Conservation (phyloP, 768 basidiomycete species). For the Psilocybe cubensis region DNA sequence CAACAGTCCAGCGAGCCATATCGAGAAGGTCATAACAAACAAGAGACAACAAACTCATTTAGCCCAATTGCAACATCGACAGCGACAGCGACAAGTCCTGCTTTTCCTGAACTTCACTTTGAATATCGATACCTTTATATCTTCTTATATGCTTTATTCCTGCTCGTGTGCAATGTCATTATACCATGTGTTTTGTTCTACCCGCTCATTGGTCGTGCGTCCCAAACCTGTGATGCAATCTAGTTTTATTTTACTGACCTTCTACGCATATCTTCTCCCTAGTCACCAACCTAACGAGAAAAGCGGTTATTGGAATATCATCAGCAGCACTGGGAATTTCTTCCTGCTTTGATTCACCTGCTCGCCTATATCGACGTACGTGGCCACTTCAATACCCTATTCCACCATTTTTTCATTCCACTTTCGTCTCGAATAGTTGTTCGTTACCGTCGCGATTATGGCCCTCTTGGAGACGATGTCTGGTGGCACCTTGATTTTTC, state of each 20-base stretch:
- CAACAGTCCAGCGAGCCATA: too few relatives aligned
- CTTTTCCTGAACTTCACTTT: slow-evolving; percentile 22
- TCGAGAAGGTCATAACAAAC: slow-evolving; percentile 3
- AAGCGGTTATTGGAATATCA: slow-evolving; percentile 31
- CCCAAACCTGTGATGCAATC: not conserved
- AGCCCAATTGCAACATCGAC: not conserved
- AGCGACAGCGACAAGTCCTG: slow-evolving; percentile 7
- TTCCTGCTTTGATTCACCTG: slow-evolving; percentile 33
- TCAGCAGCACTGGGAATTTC: slow-evolving; percentile 33
- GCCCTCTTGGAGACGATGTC: slow-evolving; percentile 28
- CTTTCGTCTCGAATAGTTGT: slow-evolving; percentile 20
- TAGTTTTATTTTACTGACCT: not conserved
- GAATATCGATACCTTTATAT: slow-evolving; percentile 21
- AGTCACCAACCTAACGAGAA: slow-evolving; percentile 26
- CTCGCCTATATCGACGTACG: slow-evolving; percentile 32
- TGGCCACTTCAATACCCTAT: not conserved
- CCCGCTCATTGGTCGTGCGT: slow-evolving; percentile 27
- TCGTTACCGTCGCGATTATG: slow-evolving; percentile 22
- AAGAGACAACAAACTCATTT: slow-evolving; percentile 13
- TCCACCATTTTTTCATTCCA: not conserved
- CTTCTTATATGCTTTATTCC: slow-evolving; percentile 26
- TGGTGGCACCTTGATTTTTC: slow-evolving; percentile 38
- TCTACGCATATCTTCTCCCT: not conserved
- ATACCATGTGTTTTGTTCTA: slow-evolving; percentile 33
- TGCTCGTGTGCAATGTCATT: slow-evolving; percentile 30